Percentiles rank a stretch among this genome's conserved stretches.
phyloP scores from a whole-genome alignment of 208 protist species.

The Balamuthia mandrillaris region DNA sequence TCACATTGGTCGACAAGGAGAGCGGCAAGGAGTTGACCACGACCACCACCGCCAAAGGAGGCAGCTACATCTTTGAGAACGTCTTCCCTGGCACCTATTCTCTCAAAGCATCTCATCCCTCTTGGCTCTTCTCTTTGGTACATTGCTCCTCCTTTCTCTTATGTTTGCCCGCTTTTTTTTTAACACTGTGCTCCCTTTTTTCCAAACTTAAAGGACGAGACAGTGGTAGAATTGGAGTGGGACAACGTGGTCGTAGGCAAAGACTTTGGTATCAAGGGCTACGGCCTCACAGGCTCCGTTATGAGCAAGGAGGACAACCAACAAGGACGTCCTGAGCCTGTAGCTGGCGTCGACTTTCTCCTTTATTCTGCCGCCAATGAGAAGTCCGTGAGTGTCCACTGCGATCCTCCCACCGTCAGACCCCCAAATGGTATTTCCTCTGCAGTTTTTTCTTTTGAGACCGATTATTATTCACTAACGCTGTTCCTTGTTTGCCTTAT shows the following conservation, averaged over 20 bases:
- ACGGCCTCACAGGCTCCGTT: background rate
- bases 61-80: constrained; percentile 33
- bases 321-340: no score
- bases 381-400: background rate
- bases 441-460: background rate
- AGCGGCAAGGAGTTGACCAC: no score
- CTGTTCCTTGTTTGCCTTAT: background rate
- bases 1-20: no score
- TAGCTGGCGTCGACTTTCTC: constrained; percentile 25
- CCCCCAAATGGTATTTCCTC: background rate
- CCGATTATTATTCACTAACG: background rate
- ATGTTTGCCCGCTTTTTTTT: background rate
- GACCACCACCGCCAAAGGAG: background rate
- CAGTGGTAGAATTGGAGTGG: constrained; percentile 32
- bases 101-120: constrained; percentile 20
- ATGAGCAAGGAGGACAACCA: constrained; percentile 15
- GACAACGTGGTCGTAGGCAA: constrained; percentile 22
- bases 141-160: background rate
- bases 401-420: background rate
- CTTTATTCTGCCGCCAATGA: constrained; percentile 6
- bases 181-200: background rate
- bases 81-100: constrained; percentile 30
- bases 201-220: background rate
- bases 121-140: constrained; percentile 33
- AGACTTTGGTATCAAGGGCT: background rate